A percentile compares a stretch with the other conserved stretches of the same genome.
These are phyloP conservation scores for Ceratocystiopsis minuta DNA, from an alignment of 2,329 filamentous ascomycete genomes.

Conservation along the genomic window DNA sequence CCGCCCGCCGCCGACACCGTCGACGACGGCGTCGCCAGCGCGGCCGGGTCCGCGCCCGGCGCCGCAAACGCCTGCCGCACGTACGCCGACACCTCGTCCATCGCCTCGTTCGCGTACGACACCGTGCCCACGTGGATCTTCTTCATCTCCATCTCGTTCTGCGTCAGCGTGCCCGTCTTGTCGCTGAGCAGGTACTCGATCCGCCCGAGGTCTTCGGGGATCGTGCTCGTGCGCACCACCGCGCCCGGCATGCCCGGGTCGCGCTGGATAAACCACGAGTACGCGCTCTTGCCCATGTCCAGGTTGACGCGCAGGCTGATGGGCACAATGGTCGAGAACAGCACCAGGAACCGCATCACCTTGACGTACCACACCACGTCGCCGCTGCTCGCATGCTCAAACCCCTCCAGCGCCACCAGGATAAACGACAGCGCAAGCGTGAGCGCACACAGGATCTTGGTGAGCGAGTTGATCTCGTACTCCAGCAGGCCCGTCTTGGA, in stretches of 20 bases:
- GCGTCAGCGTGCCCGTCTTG: constrained; percentile 94
- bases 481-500: constrained; percentile 90
- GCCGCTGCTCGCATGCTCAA: constrained; percentile 37
- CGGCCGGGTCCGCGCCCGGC: constrained; percentile 22
- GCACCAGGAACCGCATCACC: constrained; percentile 91
- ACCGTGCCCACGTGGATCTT: constrained; percentile 98
- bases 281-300: constrained; percentile 92
- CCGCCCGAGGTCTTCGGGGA: constrained; percentile 85
- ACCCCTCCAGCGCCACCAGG: constrained; percentile 73
- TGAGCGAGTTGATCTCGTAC: constrained; percentile 90
- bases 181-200: constrained; percentile 95
- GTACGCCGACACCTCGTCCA: constrained; percentile 88
- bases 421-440: constrained; percentile 75
- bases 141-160: constrained; percentile 98
- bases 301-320: constrained; percentile 93
- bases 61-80: constrained; percentile 64
- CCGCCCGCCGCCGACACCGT: constrained; percentile 18
- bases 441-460: constrained; percentile 83
- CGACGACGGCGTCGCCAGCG: constrained; percentile 60
- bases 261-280: constrained; percentile 85
- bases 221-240: constrained; percentile 89
- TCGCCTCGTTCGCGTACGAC: constrained; percentile 93
- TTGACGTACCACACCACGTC: constrained; percentile 78
- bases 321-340: constrained; percentile 98
- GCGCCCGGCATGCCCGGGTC: constrained; percentile 82